Evolutionary conservation across 2,329 filamentous ascomycete genomes (phyloP), one percentile per base, ranked within the genome.

Genomic region (Aureobasidium melanogenum): DNA sequence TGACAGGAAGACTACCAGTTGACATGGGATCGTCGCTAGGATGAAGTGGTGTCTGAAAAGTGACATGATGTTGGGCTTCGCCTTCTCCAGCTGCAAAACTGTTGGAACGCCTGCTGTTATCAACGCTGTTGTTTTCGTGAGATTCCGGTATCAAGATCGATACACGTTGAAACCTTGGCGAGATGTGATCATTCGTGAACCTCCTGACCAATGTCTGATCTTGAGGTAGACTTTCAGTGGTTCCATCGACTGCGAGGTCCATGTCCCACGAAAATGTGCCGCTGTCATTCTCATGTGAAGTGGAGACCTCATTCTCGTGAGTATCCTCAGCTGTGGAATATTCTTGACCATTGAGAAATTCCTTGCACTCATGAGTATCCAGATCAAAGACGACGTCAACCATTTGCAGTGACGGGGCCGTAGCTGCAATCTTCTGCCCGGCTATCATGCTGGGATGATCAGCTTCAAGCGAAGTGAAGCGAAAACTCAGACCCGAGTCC

Each of bases 361-460:
- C 59, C n/a, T 48, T 39, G 17, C 48, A 47, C n/a, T 56, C 52
- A 19, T 59, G 55, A 28, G 58, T 69, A 64, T 48, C 69, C 69
- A 58, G 69, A 67, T 8, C 69, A 63, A 44, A 66, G 5, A 69
- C 71, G 14, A 71, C 66, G 54, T 72, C 67, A 38, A 72, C 67
- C 43, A 72, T 70, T 63, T 71, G 62, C 43, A 48, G n/a, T 59
- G 50, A 67, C 64, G 39, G 19, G 4, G 52, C 30, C 10, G 39
- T 3, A 5, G 41, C 50, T 10, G 44, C 38, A 48, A 63, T 66
- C 26, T 54, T 64, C 43, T 66, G n/a, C 60, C 68, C 46, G 64
- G 68, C 47, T 28, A 64, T 59, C 69, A 70, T 70, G 10, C 68
- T 70, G 48, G 69, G 70, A 62, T 72, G 69, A 66, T 67, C 26